These are phyloP conservation scores for Venturia carpophila DNA, from an alignment of 2,329 filamentous ascomycete genomes.

Conservation along the genomic window DNA sequence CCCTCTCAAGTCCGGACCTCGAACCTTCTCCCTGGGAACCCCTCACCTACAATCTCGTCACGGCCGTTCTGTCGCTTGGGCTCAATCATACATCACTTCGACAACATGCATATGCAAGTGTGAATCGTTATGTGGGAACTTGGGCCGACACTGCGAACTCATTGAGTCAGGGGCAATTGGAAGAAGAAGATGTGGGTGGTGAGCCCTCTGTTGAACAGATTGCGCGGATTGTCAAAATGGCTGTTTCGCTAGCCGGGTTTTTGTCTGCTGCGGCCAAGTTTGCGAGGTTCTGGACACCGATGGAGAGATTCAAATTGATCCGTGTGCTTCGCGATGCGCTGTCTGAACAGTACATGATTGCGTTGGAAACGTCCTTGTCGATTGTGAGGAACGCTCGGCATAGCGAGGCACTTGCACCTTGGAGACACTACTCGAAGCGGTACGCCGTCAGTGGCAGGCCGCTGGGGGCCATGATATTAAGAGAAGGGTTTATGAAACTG, in stretches of 20 bases:
- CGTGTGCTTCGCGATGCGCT: conserved; percentile 64
- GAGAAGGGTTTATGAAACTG: conserved; percentile 80
- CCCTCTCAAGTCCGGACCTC: conserved; percentile 68
- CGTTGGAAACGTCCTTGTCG: conserved; percentile 82
- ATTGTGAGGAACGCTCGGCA: conserved; percentile 74
- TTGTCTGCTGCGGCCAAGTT: conserved; percentile 72
- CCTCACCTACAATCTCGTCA: conserved; percentile 68
- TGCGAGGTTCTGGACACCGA: conserved; percentile 70
- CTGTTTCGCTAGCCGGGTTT: conserved; percentile 83
- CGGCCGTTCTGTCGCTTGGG: conserved; percentile 74
- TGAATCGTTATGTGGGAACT: conserved; percentile 65
- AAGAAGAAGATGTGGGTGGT: conserved; percentile 47
- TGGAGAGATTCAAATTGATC: conserved; percentile 66
- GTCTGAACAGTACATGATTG: conserved; percentile 75
- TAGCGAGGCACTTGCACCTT: conserved; percentile 65
- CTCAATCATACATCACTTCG: conserved; percentile 63
- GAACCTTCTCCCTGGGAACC: conserved; percentile 85
- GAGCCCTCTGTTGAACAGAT: conserved; percentile 39
- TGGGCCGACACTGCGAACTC: conserved; percentile 56
- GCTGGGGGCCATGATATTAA: conserved; percentile 82
- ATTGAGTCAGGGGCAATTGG: conserved; percentile 46
- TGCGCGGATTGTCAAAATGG: conserved; percentile 63
- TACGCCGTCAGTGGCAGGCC: conserved; percentile 75
- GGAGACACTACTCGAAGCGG: conserved; percentile 77
- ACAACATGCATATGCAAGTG: conserved; percentile 55